Conservation (phyloP, 148 eudicot species). For the Suaeda aralocaspica region DNA sequence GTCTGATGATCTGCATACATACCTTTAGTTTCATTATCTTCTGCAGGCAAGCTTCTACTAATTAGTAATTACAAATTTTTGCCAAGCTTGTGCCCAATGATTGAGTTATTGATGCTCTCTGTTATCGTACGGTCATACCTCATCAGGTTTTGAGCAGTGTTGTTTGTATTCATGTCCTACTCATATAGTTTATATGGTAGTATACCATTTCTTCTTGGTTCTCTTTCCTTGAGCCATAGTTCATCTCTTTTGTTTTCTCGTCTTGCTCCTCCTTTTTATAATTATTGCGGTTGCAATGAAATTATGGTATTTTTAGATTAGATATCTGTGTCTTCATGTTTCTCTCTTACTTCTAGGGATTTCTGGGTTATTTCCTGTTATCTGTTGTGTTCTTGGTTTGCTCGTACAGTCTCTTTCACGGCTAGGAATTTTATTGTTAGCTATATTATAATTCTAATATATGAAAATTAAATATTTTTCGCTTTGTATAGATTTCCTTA, state of each 20-base stretch:
- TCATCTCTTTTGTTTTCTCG: not conserved
- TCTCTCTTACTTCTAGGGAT: no score
- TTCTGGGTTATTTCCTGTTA: no score
- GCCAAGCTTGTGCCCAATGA: not conserved
- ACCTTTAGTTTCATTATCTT: not conserved
- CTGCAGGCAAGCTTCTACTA: not conserved
- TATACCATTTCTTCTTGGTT: not conserved
- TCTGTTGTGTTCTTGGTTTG: no score
- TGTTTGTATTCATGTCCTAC: not conserved
- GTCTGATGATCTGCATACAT: slow-evolving; percentile 5
- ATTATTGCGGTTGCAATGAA: no score
- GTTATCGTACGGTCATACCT: not conserved
- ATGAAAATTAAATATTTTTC: no score
- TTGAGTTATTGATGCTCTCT: not conserved
- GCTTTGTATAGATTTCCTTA: no score
- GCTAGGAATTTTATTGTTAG: no score
- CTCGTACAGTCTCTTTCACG: no score
- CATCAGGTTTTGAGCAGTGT: not conserved
- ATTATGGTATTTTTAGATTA: no score
- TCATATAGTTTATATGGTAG: not conserved
- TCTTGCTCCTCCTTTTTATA: not conserved
- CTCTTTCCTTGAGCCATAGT: not conserved
- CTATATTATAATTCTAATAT: no score
- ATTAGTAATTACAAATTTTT: no score
- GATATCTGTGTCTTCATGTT: no score